These are phyloP conservation scores for Citrus glauca DNA, from an alignment of 345 rosid species.

Conservation along the genomic window DNA sequence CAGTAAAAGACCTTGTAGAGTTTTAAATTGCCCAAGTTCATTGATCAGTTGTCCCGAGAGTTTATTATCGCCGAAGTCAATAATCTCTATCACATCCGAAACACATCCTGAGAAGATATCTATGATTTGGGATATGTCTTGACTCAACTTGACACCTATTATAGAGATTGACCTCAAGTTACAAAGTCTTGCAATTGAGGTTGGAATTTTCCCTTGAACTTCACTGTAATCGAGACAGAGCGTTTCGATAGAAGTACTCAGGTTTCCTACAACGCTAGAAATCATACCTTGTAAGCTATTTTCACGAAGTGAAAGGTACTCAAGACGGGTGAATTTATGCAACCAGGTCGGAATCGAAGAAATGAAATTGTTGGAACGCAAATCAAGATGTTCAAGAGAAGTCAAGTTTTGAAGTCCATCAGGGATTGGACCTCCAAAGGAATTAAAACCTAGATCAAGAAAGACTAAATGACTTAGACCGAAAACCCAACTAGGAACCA, in stretches of 20 bases:
- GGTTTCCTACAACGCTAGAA: conserved; percentile 7
- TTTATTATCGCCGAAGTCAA: background rate
- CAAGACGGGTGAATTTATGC: background rate
- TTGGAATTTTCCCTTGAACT: background rate
- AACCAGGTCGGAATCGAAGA: conserved; percentile 11
- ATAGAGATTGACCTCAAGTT: conserved; percentile 2
- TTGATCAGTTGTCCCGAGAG: background rate
- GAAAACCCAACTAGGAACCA: background rate
- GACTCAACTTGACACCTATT: background rate
- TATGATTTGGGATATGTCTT: background rate
- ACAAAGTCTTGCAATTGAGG: background rate
- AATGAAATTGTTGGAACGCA: background rate
- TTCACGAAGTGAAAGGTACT: background rate
- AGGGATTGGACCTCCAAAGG: background rate
- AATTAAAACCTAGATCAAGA: background rate
- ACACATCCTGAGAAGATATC: background rate
- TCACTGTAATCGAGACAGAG: background rate
- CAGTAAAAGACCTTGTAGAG: too few species aligned
- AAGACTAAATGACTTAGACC: background rate
- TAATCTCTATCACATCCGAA: background rate
- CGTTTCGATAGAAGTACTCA: background rate
- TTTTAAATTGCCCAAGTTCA: background rate
- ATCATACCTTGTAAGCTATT: background rate
- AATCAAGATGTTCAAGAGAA: conserved; percentile 6
- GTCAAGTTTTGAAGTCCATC: conserved; percentile 3